These are phyloP conservation scores for Cynanchum wilfordii DNA, from an alignment of 257 asterid species.

Conservation along the genomic window DNA sequence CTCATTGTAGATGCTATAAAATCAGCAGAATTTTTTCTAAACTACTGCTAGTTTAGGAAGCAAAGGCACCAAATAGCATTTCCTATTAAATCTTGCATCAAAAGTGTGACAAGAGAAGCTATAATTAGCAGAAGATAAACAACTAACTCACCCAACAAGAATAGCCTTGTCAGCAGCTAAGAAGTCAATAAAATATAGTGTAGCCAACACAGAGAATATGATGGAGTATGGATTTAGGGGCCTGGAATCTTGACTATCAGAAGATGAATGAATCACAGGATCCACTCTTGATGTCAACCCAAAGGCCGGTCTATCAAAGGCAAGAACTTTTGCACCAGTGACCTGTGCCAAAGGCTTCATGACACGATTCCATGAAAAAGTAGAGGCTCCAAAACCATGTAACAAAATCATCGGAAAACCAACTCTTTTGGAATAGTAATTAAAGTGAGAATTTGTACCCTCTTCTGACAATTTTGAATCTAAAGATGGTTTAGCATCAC, in stretches of 20 bases:
- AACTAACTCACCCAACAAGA: conserved; percentile 75
- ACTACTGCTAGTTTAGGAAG: not conserved
- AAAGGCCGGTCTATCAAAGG: conserved; percentile 96
- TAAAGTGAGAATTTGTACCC: conserved; percentile 26
- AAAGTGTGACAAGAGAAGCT: not conserved
- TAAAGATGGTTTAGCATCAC: conserved; percentile 36
- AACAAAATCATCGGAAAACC: conserved; percentile 69
- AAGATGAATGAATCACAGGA: conserved; percentile 28
- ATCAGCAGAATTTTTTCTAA: not conserved
- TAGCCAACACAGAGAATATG: conserved; percentile 66
- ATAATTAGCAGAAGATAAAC: conserved; percentile 14
- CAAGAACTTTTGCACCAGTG: conserved; percentile 67
- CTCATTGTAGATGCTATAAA: not conserved
- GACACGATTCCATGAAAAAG: conserved; percentile 75
- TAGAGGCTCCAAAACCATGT: conserved; percentile 96
- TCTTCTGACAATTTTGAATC: conserved; percentile 26
- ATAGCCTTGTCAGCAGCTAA: conserved; percentile 71
- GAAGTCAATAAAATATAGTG: conserved; percentile 64
- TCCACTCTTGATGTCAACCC: conserved; percentile 78
- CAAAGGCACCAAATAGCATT: not conserved
- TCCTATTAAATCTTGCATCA: not conserved
- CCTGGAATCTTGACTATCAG: conserved; percentile 32
- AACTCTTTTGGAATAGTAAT: conserved; percentile 24
- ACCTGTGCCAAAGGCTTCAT: conserved; percentile 63
- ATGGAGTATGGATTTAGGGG: conserved; percentile 77